phyloP scores from a whole-genome alignment of 1,284 basidiomycete genomes.

The Somion occarium region DNA sequence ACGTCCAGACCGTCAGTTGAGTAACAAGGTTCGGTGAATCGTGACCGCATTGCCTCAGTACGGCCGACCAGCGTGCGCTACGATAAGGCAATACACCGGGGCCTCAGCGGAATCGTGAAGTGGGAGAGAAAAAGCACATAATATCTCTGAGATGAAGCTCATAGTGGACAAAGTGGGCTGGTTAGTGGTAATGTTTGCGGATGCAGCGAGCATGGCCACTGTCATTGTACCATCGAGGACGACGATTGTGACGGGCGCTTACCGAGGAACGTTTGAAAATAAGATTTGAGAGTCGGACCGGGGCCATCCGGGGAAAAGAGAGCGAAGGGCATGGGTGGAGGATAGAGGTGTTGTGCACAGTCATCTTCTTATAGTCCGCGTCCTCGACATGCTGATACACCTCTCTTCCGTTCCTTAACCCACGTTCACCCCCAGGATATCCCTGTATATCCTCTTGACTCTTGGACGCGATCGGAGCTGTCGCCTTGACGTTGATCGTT shows the following conservation, averaged over 20 bases:
- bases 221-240: background rate
- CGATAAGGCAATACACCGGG: no score
- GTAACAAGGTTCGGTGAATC: background rate
- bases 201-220: background rate
- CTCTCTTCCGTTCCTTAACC: background rate
- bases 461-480: background rate
- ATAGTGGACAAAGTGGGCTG: background rate
- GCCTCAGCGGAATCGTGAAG: background rate
- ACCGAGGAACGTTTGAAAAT: background rate
- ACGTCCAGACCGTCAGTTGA: no score
- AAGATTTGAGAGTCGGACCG: no score
- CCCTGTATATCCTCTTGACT: background rate
- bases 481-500: background rate
- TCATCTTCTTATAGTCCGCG: background rate
- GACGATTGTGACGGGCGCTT: background rate
- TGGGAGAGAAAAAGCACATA: background rate
- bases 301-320: background rate
- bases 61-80: background rate
- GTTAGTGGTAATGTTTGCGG: background rate
- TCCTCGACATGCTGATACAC: background rate
- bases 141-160: background rate
- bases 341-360: background rate
- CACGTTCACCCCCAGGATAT: background rate
- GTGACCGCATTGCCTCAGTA: background rate
- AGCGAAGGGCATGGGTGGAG: background rate